Evolutionary conservation across 2,329 filamentous ascomycete genomes (phyloP).

Genomic region (Monosporascus ibericus): DNA sequence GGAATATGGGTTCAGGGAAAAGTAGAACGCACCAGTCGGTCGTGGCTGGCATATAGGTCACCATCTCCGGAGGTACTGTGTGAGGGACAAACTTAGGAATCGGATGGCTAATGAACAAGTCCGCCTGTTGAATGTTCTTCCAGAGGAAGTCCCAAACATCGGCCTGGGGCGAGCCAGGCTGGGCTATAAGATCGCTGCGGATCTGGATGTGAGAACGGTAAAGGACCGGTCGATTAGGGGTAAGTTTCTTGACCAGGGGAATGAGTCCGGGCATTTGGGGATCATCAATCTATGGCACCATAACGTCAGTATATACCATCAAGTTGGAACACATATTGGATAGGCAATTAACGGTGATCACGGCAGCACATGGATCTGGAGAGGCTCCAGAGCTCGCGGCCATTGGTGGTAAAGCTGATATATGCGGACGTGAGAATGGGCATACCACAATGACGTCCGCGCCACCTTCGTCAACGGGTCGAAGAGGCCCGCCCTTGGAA

Average conservation of each 20-base stretch:
- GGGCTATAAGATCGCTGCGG: slow-evolving; percentile 63
- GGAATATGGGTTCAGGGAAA: neutral
- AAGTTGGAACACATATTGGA: too few relatives aligned
- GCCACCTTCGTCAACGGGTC: slow-evolving; percentile 59
- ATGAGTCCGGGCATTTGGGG: slow-evolving; percentile 80
- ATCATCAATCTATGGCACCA: slow-evolving; percentile 57
- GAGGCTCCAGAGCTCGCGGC: too few relatives aligned
- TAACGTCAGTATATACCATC: neutral
- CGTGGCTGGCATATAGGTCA: slow-evolving; percentile 72
- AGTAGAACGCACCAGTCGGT: slow-evolving; percentile 60
- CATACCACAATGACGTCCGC: slow-evolving; percentile 66
- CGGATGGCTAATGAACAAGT: slow-evolving; percentile 78
- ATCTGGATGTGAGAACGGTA: slow-evolving; percentile 83
- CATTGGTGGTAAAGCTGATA: too few relatives aligned
- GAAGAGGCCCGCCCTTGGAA: slow-evolving; percentile 59
- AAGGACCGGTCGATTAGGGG: slow-evolving; percentile 68
- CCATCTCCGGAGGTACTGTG: slow-evolving; percentile 58
- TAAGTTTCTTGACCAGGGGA: slow-evolving; percentile 63
- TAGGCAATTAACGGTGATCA: too few relatives aligned
- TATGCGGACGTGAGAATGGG: slow-evolving; percentile 2
- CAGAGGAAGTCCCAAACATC: slow-evolving; percentile 74
- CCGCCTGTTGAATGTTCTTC: slow-evolving; percentile 62
- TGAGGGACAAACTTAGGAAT: slow-evolving; percentile 69
- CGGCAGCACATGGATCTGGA: too few relatives aligned
- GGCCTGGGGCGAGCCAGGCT: slow-evolving; percentile 58